Percentiles rank a stretch among this genome's conserved stretches.
phyloP scores from a whole-genome alignment of 2,329 filamentous ascomycete genomes.

The Pleomassaria siparia region DNA sequence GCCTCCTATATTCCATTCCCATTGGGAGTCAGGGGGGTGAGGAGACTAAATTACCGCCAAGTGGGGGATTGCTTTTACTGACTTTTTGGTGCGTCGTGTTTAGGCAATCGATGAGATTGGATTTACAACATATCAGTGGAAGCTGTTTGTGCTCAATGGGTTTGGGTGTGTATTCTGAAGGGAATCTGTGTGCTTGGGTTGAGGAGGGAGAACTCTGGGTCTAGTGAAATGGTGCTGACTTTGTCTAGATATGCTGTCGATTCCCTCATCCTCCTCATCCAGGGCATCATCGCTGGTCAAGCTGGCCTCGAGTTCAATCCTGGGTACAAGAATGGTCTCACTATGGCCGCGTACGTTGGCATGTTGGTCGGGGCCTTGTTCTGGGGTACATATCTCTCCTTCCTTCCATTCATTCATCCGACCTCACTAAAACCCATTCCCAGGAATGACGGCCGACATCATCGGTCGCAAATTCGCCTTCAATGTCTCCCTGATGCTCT shows the following conservation, averaged over 20 bases:
- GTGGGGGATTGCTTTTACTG: no score
- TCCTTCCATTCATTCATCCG: neutral
- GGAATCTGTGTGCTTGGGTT: no score
- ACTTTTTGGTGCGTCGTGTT: neutral
- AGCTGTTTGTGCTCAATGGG: slow-evolving; percentile 62
- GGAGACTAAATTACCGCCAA: no score
- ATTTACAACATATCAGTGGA: slow-evolving; percentile 57
- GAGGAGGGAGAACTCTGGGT: neutral
- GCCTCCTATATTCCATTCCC: no score
- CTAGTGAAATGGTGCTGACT: neutral
- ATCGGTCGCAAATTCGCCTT: slow-evolving; percentile 70
- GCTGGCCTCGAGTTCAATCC: slow-evolving; percentile 62
- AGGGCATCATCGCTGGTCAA: slow-evolving; percentile 62
- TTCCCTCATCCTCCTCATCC: slow-evolving; percentile 59
- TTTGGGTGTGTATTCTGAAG: slow-evolving; percentile 55
- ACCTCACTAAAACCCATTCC: neutral
- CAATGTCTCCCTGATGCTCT: slow-evolving; percentile 66
- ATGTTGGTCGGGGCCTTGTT: slow-evolving; percentile 63
- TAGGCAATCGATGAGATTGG: slow-evolving; percentile 57
- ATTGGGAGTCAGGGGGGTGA: no score
- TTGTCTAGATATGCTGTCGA: slow-evolving; percentile 57
- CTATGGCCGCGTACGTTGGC: slow-evolving; percentile 62
- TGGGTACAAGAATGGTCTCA: slow-evolving; percentile 60
- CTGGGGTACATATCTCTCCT: slow-evolving; percentile 55
- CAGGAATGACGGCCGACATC: slow-evolving; percentile 60